Percentiles rank a stretch among this genome's conserved stretches.
These are phyloP conservation scores for Zopfia rhizophila DNA, from an alignment of 2,329 filamentous ascomycete genomes.

Conservation along the genomic window DNA sequence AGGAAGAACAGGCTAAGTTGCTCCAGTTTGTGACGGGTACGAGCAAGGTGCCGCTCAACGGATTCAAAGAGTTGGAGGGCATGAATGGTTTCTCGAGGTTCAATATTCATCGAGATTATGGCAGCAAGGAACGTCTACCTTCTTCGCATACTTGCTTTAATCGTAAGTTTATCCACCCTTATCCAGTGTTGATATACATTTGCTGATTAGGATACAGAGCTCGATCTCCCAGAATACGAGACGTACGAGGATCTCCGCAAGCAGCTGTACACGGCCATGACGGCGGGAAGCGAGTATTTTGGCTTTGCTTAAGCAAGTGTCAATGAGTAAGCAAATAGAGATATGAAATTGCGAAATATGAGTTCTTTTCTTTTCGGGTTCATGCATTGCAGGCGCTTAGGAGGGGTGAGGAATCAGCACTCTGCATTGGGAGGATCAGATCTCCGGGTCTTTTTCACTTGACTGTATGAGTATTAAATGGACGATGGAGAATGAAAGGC, in stretches of 20 bases:
- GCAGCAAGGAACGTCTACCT: conserved; percentile 92
- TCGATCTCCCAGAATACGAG: conserved; percentile 98
- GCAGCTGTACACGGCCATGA: conserved; percentile 94
- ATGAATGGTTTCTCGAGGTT: conserved; percentile 99
- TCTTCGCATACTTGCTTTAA: conserved; percentile 99
- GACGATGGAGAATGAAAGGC: conserved; percentile 5
- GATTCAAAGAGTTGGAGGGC: conserved; percentile 98
- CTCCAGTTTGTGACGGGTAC: conserved; percentile 98
- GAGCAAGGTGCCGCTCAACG: conserved; percentile 96
- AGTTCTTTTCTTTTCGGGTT: too few species aligned
- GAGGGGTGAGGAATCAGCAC: conserved; percentile 11
- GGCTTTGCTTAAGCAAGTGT: conserved; percentile 97
- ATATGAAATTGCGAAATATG: too few species aligned
- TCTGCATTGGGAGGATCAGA: conserved; percentile 20
- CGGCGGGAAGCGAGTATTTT: conserved; percentile 96
- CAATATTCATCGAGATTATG: conserved; percentile 98
- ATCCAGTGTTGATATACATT: neutral
- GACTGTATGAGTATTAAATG: conserved; percentile 34
- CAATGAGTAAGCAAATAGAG: too few species aligned
- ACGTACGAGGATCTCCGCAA: conserved; percentile 90
- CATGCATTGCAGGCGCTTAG: conserved; percentile 46
- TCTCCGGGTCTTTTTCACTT: conserved; percentile 13
- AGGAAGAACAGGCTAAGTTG: conserved; percentile 96
- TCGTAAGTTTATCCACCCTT: conserved; percentile 71
- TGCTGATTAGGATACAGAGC: conserved; percentile 70